These are phyloP conservation scores for Trichoderma lentiforme DNA, from an alignment of 2,329 filamentous ascomycete genomes.

Conservation along the genomic window DNA sequence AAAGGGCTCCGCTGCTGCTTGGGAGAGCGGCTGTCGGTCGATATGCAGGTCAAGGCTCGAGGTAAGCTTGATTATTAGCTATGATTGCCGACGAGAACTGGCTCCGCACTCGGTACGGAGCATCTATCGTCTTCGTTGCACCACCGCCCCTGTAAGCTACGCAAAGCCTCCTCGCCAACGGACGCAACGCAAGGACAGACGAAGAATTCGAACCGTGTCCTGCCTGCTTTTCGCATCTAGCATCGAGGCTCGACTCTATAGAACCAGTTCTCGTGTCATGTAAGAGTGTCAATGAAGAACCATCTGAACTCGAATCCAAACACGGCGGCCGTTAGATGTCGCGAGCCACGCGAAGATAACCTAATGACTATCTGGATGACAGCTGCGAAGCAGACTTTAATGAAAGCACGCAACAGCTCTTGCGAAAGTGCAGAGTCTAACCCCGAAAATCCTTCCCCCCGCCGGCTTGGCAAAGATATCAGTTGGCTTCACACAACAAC, in stretches of 20 bases:
- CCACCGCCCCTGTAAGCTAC: neutral
- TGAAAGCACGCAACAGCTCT: neutral
- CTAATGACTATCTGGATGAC: neutral
- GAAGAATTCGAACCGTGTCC: neutral
- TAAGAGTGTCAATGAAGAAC: neutral
- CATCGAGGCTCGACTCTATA: neutral
- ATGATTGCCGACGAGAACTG: neutral
- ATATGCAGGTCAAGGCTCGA: neutral
- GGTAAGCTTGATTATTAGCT: constrained; percentile 14
- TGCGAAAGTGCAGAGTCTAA: neutral
- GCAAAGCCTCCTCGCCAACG: neutral
- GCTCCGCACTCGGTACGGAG: neutral
- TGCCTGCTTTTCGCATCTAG: neutral
- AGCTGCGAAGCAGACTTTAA: neutral
- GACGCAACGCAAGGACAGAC: neutral
- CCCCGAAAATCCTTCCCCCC: neutral
- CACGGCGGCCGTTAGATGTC: neutral
- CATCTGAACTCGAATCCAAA: too few species aligned
- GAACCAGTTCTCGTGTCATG: neutral
- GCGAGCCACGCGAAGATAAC: neutral
- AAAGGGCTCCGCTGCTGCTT: neutral
- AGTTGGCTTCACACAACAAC: neutral
- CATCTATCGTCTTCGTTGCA: neutral
- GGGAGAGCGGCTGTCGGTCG: neutral
- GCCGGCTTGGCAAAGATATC: neutral